These are phyloP conservation scores for Rhizopus microsporus DNA, from an alignment of 371 early-diverging fungal species.

Conservation along the genomic window DNA sequence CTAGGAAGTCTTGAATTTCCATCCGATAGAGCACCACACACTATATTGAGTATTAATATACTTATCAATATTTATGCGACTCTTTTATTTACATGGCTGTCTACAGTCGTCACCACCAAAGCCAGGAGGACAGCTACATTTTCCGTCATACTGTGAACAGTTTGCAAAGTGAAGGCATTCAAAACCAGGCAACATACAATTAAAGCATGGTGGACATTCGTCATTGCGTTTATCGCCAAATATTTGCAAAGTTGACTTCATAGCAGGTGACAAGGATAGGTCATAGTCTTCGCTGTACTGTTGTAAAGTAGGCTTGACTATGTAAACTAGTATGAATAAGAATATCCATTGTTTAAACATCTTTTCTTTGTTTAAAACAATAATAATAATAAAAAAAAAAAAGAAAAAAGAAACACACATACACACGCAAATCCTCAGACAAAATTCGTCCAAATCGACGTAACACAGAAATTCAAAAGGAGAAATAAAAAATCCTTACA, in stretches of 20 bases:
- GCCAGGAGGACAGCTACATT: constrained; percentile 84
- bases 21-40: constrained; percentile 71
- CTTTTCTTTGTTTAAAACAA: neutral
- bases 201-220: constrained; percentile 85
- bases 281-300: neutral
- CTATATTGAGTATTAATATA: constrained; percentile 24
- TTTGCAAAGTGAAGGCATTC: constrained; percentile 80
- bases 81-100: constrained; percentile 61
- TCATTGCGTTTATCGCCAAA: constrained; percentile 6
- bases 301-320: neutral
- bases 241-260: constrained; percentile 1
- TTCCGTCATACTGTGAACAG: constrained; percentile 77
- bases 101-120: constrained; percentile 91
- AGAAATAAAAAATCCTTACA: too few relatives aligned
- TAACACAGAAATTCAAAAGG: too few relatives aligned
- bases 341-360: constrained; percentile 4
- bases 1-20: constrained; percentile 65
- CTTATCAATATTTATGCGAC: neutral
- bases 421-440: neutral
- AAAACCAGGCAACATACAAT: constrained; percentile 75
- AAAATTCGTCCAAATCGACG: neutral
- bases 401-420: constrained; percentile 2
- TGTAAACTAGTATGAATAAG: neutral
- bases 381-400: neutral
- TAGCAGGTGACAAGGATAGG: neutral